A percentile compares a stretch with the other conserved stretches of the same genome.
phyloP scores from a whole-genome alignment of 1,284 basidiomycete species.

The Testicularia cyperi region DNA sequence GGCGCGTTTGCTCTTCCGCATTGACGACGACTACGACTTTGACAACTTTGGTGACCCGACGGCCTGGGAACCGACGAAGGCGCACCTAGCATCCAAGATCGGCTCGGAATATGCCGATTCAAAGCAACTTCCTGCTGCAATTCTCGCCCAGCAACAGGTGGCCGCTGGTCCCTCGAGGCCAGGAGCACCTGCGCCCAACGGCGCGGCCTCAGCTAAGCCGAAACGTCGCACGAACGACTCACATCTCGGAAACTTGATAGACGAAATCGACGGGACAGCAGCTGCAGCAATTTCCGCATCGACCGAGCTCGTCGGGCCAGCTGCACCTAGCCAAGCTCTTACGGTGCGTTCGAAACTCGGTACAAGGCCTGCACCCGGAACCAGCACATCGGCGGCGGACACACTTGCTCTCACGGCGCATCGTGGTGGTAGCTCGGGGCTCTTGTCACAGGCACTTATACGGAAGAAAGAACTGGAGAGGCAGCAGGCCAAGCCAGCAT shows the following conservation, averaged over 20 bases:
- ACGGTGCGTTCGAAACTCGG: conserved; percentile 11
- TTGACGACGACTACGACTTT: conserved; percentile 28
- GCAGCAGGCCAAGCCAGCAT: conserved; percentile 90
- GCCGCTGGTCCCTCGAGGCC: conserved; percentile 65
- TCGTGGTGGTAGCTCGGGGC: conserved; percentile 23
- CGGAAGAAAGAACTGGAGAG: conserved; percentile 52
- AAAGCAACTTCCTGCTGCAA: conserved; percentile 77
- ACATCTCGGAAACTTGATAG: conserved; percentile 12
- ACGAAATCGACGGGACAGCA: conserved; percentile 23
- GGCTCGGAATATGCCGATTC: conserved; percentile 82
- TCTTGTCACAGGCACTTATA: conserved; percentile 52
- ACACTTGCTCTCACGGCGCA: conserved; percentile 23
- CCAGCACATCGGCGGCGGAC: conserved; percentile 2
- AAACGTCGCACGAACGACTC: conserved; percentile 23
- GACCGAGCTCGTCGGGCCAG: conserved; percentile 4
- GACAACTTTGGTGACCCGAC: conserved; percentile 29
- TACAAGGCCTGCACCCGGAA: conserved; percentile 11
- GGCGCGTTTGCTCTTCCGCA: conserved; percentile 26
- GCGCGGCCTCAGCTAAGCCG: conserved; percentile 1
- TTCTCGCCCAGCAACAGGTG: conserved; percentile 80
- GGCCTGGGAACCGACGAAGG: conserved; percentile 46
- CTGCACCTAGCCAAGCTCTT: conserved; percentile 22
- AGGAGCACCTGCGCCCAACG: conserved; percentile 7
- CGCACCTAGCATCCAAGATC: conserved; percentile 69
- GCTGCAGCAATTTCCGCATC: conserved; percentile 4